phyloP scores from a whole-genome alignment of 2,329 filamentous ascomycete genomes.

The Monilinia aucupariae region DNA sequence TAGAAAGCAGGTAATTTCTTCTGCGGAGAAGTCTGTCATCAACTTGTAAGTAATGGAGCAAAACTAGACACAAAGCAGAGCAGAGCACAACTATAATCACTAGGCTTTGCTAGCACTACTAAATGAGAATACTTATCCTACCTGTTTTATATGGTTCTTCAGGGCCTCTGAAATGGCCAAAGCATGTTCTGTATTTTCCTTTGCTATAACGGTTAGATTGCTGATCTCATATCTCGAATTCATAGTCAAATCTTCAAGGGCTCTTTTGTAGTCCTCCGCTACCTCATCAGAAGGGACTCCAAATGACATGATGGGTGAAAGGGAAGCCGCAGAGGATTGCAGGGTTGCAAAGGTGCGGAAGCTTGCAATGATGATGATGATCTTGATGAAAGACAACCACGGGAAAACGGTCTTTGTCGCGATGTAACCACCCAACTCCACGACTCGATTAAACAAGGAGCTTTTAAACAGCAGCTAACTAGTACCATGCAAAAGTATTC shows the following conservation, averaged over 20 bases:
- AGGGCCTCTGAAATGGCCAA: conserved; percentile 86
- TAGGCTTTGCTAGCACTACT: conserved; percentile 20
- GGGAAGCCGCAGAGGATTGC: conserved; percentile 25
- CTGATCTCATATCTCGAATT: conserved; percentile 95
- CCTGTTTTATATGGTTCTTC: conserved; percentile 89
- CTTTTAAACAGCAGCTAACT: conserved; percentile 36
- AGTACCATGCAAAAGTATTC: conserved; percentile 37
- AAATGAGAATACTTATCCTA: conserved; percentile 49
- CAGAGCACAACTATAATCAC: conserved; percentile 19
- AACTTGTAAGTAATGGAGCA: conserved; percentile 28
- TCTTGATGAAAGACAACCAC: conserved; percentile 26
- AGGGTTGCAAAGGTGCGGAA: conserved; percentile 23
- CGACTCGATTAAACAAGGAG: conserved; percentile 27
- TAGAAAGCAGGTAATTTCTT: conserved; percentile 96
- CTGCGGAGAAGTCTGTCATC: conserved; percentile 67
- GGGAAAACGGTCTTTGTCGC: conserved; percentile 28
- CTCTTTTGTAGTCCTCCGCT: conserved; percentile 89
- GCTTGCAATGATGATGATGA: conserved; percentile 19
- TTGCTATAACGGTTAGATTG: conserved; percentile 94
- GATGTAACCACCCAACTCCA: conserved; percentile 27
- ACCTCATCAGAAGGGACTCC: conserved; percentile 67
- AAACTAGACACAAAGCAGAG: conserved; percentile 26
- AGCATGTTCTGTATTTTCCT: conserved; percentile 94
- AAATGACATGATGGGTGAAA: conserved; percentile 54
- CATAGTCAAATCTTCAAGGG: conserved; percentile 81